Percentiles rank a stretch among this genome's conserved stretches.
phyloP scores from a whole-genome alignment of 2,329 filamentous ascomycete genomes.

The Exophiala sideris region DNA sequence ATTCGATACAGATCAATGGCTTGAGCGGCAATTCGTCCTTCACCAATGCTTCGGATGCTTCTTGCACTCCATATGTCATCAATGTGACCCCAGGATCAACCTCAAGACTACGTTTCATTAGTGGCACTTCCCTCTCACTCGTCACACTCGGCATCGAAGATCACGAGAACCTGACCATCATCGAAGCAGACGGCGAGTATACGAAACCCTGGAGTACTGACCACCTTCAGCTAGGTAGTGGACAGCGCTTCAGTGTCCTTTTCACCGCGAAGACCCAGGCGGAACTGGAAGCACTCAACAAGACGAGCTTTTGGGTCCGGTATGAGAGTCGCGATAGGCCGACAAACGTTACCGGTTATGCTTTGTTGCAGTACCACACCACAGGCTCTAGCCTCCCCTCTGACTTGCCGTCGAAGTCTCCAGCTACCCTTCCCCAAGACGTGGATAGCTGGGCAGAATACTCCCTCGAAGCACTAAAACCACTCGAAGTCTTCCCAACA shows the following conservation, averaged over 20 bases:
- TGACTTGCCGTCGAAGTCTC: conserved; percentile 21
- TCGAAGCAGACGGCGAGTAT: conserved; percentile 56
- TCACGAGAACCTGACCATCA: conserved; percentile 56
- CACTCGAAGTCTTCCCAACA: conserved; percentile 24
- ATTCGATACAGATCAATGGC: conserved; percentile 58
- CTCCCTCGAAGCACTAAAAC: conserved; percentile 23
- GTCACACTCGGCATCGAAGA: conserved; percentile 55
- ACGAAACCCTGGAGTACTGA: conserved; percentile 34
- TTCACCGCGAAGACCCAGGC: conserved; percentile 48
- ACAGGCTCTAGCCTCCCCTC: conserved; percentile 1
- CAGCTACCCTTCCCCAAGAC: conserved; percentile 26
- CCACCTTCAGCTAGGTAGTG: conserved; percentile 55
- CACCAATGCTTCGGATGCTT: conserved; percentile 33
- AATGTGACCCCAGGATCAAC: conserved; percentile 58
- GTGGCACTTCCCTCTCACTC: conserved; percentile 54
- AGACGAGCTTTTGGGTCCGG: conserved; percentile 49
- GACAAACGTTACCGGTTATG: conserved; percentile 30
- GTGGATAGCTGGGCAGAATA: conserved; percentile 27
- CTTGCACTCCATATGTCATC: conserved; percentile 51
- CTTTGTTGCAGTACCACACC: conserved; percentile 29
- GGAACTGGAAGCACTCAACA: conserved; percentile 34
- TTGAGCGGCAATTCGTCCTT: conserved; percentile 45
- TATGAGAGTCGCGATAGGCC: conserved; percentile 31
- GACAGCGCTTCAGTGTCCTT: conserved; percentile 60
- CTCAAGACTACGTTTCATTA: conserved; percentile 62